Evolutionary conservation across 441 rosid species (phyloP), one percentile per base, ranked within the genome.

Genomic region (Dalechampia spathulata): DNA sequence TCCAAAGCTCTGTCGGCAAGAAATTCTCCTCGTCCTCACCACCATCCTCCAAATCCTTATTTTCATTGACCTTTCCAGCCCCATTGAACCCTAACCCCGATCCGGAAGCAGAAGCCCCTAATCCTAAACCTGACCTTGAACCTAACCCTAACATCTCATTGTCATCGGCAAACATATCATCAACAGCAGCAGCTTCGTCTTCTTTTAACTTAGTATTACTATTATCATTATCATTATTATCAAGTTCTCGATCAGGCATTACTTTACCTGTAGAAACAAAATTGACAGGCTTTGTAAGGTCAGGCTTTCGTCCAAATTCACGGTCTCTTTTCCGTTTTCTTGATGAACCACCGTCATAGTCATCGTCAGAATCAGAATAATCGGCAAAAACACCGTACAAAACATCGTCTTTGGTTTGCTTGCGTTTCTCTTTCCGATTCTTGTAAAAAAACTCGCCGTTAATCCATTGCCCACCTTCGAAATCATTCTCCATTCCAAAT

Each of bases 401-500:
- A 41, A 75, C 79, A 27, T 81, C 86, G n/a, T 86, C 75, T 57
- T 76, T 88, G 43, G 91, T 86, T 61, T 86, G 95, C 14, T 57
- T 69, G 51, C 78, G 80, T 73, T 78, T 86, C 70, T 81, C 87
- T 66, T 72, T 80, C 60, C 83, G 78, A 40, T 49, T 75, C 51
- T 68, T 68, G 77, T 80, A 80, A 52, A 78, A 74, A 64, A 75
- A 85, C 69, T 87, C 96, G 38, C 83, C 86, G 41, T 64, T 62
- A 5, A 72, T 78, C 87, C 90, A 85, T 46, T 74, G 79, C 28
- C 87, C 96, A 9, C 64, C 97, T n/a, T 90, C 92, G 55, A 63
- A 90, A 42, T 90, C 94, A 60, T 87, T 90, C 20, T 90, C 90
- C 87, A 78, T 68, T n/a, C 76, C 79, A 51, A 87, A 85, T 49